Percentiles rank a stretch among this genome's conserved stretches.
phyloP scores from a whole-genome alignment of 1,139 yeast species.

The Maudiozyma humilis region DNA sequence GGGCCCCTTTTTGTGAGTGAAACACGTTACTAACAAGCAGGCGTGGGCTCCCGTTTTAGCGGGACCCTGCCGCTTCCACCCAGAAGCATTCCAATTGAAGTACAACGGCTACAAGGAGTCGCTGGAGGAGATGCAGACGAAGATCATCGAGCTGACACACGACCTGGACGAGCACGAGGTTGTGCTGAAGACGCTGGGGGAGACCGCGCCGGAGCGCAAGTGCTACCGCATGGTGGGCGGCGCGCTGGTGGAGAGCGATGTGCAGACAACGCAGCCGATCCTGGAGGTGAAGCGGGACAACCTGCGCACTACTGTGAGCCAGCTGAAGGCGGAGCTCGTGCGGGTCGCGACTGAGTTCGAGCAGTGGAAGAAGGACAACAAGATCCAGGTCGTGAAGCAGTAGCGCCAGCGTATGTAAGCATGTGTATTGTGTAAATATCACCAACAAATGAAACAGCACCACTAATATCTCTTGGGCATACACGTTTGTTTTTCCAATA shows the following conservation, averaged over 20 bases:
- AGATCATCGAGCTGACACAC: constrained; percentile 43
- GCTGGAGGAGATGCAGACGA: constrained; percentile 49
- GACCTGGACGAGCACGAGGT: constrained; percentile 46
- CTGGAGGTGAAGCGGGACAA: constrained; percentile 50
- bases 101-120: constrained; percentile 57
- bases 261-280: constrained; percentile 64
- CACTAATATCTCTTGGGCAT: no score
- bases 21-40: no score
- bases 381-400: constrained; percentile 52
- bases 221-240: constrained; percentile 95
- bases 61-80: not conserved
- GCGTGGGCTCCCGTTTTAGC: no score
- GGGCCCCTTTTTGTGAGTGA: no score
- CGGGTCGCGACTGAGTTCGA: constrained; percentile 50
- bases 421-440: no score
- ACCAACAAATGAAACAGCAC: no score
- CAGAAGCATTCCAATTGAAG: constrained; percentile 42
- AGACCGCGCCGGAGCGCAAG: constrained; percentile 47
- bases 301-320: constrained; percentile 38
- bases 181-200: constrained; percentile 48
- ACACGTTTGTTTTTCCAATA: no score
- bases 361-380: constrained; percentile 57
- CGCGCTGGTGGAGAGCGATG: constrained; percentile 75
- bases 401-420: constrained; percentile 9
- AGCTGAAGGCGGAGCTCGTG: constrained; percentile 40